Evolutionary conservation across 2,329 filamentous ascomycete species (phyloP).

Genomic region (Aspergillus sp.): DNA sequence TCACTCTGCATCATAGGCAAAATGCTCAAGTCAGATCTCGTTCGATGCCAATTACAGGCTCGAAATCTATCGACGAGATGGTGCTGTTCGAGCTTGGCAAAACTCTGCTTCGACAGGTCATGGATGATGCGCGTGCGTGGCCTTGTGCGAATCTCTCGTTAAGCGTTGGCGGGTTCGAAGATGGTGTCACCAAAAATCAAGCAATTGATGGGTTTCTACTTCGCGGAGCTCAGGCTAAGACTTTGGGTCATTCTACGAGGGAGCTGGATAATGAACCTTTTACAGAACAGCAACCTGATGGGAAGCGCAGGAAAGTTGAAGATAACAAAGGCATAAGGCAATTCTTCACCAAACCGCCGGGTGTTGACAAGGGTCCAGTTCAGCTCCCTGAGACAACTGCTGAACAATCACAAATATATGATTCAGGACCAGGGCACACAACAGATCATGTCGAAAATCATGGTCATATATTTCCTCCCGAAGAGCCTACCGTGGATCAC

Average conservation of each 20-base stretch:
- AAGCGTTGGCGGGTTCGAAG: slow-evolving; percentile 88
- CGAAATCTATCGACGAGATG: slow-evolving; percentile 66
- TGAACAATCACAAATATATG: no score
- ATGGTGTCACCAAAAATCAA: slow-evolving; percentile 76
- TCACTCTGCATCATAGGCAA: slow-evolving; percentile 78
- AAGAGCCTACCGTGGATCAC: no score
- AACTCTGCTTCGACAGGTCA: slow-evolving; percentile 70
- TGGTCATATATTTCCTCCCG: no score
- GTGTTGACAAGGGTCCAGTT: slow-evolving; percentile 6
- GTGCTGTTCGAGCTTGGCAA: slow-evolving; percentile 71
- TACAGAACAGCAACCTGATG: slow-evolving; percentile 13
- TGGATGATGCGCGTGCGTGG: slow-evolving; percentile 75
- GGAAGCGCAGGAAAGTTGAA: slow-evolving; percentile 46
- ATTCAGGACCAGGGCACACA: no score
- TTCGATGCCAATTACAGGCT: slow-evolving; percentile 70
- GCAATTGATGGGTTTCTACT: slow-evolving; percentile 85
- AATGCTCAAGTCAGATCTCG: slow-evolving; percentile 69
- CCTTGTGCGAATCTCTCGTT: slow-evolving; percentile 88
- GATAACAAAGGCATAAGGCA: slow-evolving; percentile 48
- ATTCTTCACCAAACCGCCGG: slow-evolving; percentile 49
- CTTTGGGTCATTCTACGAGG: slow-evolving; percentile 23
- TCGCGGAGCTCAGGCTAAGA: slow-evolving; percentile 55
- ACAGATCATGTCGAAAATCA: no score
- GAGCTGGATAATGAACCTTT: slow-evolving; percentile 9
- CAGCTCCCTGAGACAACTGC: not conserved